phyloP scores from a whole-genome alignment of 768 basidiomycete genomes.

The Xerocomus potaroensis region DNA sequence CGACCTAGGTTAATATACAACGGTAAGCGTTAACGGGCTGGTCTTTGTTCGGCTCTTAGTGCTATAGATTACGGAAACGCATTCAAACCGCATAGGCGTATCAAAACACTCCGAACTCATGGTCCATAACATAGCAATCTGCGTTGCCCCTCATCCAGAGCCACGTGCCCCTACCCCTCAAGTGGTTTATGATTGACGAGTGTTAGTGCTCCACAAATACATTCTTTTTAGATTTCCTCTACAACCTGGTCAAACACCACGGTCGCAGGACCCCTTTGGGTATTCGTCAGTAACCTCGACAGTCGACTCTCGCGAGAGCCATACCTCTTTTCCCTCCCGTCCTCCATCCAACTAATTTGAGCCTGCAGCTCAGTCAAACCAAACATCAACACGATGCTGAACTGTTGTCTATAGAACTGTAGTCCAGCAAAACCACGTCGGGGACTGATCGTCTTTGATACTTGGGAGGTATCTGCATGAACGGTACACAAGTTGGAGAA shows the following conservation, averaged over 20 bases:
- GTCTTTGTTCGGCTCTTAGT: no score
- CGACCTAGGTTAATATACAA: no score
- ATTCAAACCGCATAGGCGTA: no score
- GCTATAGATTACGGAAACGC: no score
- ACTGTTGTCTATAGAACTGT: conserved; percentile 31
- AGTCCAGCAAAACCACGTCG: conserved; percentile 27
- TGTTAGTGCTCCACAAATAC: neutral
- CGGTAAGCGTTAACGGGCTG: no score
- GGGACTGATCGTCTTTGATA: conserved; percentile 29
- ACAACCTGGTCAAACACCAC: conserved; percentile 32
- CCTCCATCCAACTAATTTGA: conserved; percentile 42
- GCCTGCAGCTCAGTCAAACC: conserved; percentile 47
- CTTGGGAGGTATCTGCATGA: conserved; percentile 25
- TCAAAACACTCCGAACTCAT: no score
- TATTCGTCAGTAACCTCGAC: neutral
- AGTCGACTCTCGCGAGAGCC: neutral
- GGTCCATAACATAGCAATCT: no score
- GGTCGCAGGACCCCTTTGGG: conserved; percentile 28
- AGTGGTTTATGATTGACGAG: no score
- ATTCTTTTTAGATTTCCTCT: conserved; percentile 18
- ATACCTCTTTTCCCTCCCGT: conserved; percentile 25
- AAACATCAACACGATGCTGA: conserved; percentile 39
- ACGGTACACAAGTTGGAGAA: conserved; percentile 23
- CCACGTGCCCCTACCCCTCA: no score
- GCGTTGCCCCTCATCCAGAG: no score